Percentiles rank a stretch among this genome's conserved stretches.
Conservation (phyloP, 1,284 basidiomycete species). For the Sanguinoderma infundibulare region DNA sequence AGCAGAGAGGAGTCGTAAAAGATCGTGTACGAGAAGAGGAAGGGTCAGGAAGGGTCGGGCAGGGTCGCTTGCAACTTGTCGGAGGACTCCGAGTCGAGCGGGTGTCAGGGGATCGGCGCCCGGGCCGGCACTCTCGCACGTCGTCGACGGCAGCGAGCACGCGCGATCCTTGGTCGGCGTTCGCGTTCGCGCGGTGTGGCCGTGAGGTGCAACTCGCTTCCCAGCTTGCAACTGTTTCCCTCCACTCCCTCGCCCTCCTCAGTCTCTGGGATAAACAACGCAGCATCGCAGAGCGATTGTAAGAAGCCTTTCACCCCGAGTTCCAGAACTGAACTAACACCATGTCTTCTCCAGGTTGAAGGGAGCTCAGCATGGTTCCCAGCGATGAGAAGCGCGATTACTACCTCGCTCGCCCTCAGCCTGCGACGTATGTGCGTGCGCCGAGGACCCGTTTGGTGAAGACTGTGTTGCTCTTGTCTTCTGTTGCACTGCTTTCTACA, state of each 20-base stretch:
- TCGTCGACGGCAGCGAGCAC: neutral
- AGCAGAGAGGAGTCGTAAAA: too few species aligned
- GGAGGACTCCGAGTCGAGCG: too few species aligned
- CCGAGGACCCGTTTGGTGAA: conserved; percentile 17
- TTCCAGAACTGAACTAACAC: too few species aligned
- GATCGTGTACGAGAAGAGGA: too few species aligned
- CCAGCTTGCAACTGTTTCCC: neutral
- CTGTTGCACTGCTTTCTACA: conserved; percentile 24
- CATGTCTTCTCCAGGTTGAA: neutral
- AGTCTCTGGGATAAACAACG: neutral
- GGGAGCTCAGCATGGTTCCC: neutral
- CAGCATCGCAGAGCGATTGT: neutral
- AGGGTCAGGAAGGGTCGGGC: too few species aligned
- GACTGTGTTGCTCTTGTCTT: conserved; percentile 19
- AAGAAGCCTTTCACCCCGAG: neutral
- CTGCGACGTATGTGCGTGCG: neutral
- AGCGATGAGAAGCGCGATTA: conserved; percentile 2
- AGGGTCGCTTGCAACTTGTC: too few species aligned
- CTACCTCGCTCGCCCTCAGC: neutral
- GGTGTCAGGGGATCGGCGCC: too few species aligned
- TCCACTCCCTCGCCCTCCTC: neutral
- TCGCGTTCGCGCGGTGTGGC: neutral
- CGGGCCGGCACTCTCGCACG: neutral
- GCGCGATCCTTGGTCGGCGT: too few species aligned
- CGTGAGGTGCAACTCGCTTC: neutral